A percentile compares a stretch with the other conserved stretches of the same genome.
phyloP scores from a whole-genome alignment of 345 rosid species.

The Corchorus capsularis region DNA sequence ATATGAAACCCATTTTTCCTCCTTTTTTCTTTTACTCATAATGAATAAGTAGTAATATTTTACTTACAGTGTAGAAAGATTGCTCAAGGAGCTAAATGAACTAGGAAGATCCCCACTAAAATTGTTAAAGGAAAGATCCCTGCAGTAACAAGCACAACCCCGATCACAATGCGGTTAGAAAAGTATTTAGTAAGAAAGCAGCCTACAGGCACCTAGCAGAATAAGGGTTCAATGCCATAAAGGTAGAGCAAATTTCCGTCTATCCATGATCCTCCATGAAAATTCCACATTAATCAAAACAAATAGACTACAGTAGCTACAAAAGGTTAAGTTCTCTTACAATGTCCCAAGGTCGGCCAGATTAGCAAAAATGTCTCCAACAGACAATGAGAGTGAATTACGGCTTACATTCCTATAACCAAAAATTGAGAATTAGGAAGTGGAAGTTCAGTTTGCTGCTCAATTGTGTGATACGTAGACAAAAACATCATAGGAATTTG shows the following conservation, averaged over 20 bases:
- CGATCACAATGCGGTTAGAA: neutral
- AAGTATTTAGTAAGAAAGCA: neutral
- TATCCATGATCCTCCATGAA: too few species aligned
- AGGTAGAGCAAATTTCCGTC: neutral
- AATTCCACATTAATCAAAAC: conserved; percentile 10
- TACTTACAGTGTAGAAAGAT: conserved; percentile 79
- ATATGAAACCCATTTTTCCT: neutral
- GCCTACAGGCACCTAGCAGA: neutral
- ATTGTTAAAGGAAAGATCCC: conserved; percentile 95
- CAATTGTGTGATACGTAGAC: neutral
- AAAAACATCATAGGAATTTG: conserved; percentile 25
- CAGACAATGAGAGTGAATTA: conserved; percentile 67
- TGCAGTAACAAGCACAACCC: conserved; percentile 31
- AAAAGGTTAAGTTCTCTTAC: conserved; percentile 55
- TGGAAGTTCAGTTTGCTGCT: conserved; percentile 8
- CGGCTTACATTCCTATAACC: conserved; percentile 70
- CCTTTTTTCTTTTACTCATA: neutral
- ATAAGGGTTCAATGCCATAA: neutral
- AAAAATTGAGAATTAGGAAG: conserved; percentile 15
- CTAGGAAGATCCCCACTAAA: conserved; percentile 86
- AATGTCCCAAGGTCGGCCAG: conserved; percentile 51
- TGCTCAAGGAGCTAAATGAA: conserved; percentile 71
- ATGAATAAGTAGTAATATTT: conserved; percentile 18
- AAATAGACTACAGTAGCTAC: neutral
- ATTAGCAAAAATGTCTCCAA: conserved; percentile 72